Base-by-base conservation (phyloP, 2,329 filamentous ascomycete species). In the Verruconis gallopava region DNA sequence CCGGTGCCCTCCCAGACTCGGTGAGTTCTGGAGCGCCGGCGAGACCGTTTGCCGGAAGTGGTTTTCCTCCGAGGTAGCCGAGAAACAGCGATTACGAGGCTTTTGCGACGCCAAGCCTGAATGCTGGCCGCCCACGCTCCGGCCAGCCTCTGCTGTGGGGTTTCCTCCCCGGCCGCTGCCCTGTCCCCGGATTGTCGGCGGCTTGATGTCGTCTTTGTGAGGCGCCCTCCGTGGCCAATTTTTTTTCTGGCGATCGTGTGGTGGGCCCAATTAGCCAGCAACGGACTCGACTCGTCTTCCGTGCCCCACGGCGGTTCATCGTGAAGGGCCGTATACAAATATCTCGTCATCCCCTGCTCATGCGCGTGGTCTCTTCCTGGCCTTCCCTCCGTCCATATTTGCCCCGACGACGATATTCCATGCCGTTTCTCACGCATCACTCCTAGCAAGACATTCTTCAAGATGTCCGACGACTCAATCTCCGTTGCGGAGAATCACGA, bases 381-480 rank as follows among this genome's bases (percentile, higher is more conserved):
- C n/a, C 40, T 30, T 22, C 18, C 36, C 21, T 30, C 38, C 19
- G 5, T 21, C 21, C 21, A 40, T 30, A 21, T 30, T 40, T 28
- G 32, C 25, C 14, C n/a, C n/a, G n/a, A n/a, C n/a, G n/a, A 30
- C 13, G 11, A 13, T 30, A 11, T 30, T 30, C 25, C 25, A 30
- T 30, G 25, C 13, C 11, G 11, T 30, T 30, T 11, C 25, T 13
- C 25, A 30, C 25, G 25, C 25, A n/a, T n/a, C n/a, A n/a, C n/a
- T n/a, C n/a, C n/a, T n/a, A 30, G 25, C 25, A 30, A 38, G 21
- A 12, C 37, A 38, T 38, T 15, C 37, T 20, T 19, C 37, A 43
- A 38, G 17, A 42, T 19, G 41, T 43, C 41, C 13, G 41, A 43
- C 33, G 21, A 37, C n/a, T 37, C 41, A 14, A 43, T 33, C 6